Evolutionary conservation across 108 stramenopile genomes (phyloP).

Genomic region (Conticribra weissflogii): DNA sequence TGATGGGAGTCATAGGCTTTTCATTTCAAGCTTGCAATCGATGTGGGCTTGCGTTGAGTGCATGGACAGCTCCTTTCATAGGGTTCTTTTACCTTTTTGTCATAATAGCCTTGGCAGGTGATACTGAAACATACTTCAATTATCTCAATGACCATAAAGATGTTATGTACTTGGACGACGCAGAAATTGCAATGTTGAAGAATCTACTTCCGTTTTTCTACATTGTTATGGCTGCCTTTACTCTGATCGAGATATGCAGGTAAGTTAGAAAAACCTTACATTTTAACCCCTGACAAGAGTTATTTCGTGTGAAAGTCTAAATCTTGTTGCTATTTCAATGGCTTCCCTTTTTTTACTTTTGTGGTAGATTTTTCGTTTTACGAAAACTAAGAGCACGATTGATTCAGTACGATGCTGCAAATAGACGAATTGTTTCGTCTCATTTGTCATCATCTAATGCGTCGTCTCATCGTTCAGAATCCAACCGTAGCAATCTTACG

Average conservation of each 20-base stretch:
- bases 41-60: slow-evolving; percentile 23
- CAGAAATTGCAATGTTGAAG: slow-evolving; percentile 15
- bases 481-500: slow-evolving; percentile 13
- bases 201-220: slow-evolving; percentile 24
- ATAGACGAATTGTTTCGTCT: slow-evolving; percentile 3
- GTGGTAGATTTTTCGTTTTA: slow-evolving; percentile 8
- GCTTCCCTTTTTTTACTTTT: background rate
- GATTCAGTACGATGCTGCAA: slow-evolving; percentile 19
- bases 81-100: slow-evolving; percentile 28
- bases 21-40: slow-evolving; percentile 20
- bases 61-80: slow-evolving; percentile 31
- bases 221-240: slow-evolving; percentile 16
- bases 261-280: background rate
- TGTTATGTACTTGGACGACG: slow-evolving; percentile 27
- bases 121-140: slow-evolving; percentile 7
- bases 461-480: background rate
- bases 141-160: slow-evolving; percentile 33
- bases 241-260: slow-evolving; percentile 26
- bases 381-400: slow-evolving; percentile 9
- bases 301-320: no score
- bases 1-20: slow-evolving; percentile 41
- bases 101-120: slow-evolving; percentile 20
- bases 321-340: background rate
- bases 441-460: background rate
- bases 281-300: background rate